Conservation (phyloP, 192 early-diverging fungal genomes). For the Coemansia sp. region DNA sequence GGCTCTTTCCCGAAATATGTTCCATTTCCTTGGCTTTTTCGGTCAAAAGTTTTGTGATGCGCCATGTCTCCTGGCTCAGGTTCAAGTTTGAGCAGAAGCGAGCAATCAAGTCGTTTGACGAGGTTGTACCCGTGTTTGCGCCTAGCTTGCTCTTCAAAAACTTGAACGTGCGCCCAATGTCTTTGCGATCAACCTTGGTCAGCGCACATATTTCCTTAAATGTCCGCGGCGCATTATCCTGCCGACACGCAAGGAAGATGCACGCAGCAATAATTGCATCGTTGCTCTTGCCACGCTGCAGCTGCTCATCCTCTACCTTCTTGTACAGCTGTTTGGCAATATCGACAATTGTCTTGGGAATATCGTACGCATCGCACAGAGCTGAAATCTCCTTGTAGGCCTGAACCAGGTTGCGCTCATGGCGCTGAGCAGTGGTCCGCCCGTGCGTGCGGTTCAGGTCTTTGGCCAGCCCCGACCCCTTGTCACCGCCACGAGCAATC, state of each 20-base stretch:
- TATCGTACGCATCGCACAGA: conserved; percentile 82
- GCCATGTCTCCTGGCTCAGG: conserved; percentile 67
- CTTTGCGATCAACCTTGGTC: conserved; percentile 91
- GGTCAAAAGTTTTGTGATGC: conserved; percentile 68
- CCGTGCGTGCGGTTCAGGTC: conserved; percentile 51
- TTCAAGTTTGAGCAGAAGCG: conserved; percentile 83
- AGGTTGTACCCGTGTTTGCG: conserved; percentile 62
- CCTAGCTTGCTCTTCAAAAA: conserved; percentile 57
- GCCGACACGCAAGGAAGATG: conserved; percentile 89
- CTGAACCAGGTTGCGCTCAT: conserved; percentile 74
- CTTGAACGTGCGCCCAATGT: conserved; percentile 79
- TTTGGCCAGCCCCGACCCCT: conserved; percentile 40
- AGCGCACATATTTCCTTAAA: conserved; percentile 92
- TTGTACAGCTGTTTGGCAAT: conserved; percentile 94
- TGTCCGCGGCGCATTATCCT: conserved; percentile 80
- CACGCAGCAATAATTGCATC: conserved; percentile 89
- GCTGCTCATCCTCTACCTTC: conserved; percentile 82
- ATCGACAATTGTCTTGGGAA: conserved; percentile 79
- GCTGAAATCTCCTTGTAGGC: conserved; percentile 86
- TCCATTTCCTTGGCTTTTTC: conserved; percentile 78
- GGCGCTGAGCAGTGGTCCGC: conserved; percentile 71
- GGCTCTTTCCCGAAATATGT: conserved; percentile 88
- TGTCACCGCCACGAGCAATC: conserved; percentile 88
- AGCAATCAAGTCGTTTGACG: conserved; percentile 70
- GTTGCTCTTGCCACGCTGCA: conserved; percentile 76